These are phyloP conservation scores for Psilocybe sp. DNA, from an alignment of 768 basidiomycete species.

Conservation along the genomic window DNA sequence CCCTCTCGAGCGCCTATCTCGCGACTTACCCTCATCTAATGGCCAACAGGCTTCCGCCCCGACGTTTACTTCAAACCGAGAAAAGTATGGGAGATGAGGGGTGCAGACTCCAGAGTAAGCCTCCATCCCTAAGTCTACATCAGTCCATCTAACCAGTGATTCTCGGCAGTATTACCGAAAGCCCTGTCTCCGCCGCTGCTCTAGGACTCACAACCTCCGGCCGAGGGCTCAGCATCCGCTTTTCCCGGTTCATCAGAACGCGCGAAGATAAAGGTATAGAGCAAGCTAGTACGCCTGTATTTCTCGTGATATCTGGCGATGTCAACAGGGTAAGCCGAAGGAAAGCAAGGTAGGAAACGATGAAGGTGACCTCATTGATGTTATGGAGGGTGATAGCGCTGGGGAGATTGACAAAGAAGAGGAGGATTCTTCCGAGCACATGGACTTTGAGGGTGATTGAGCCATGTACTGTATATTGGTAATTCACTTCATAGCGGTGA, in stretches of 20 bases:
- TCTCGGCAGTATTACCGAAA: conserved; percentile 5
- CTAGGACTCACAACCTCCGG: conserved; percentile 47
- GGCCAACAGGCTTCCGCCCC: conserved; percentile 52
- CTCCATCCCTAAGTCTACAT: not conserved
- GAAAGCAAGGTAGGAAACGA: conserved; percentile 33
- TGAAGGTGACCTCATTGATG: conserved; percentile 62
- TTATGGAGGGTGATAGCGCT: conserved; percentile 29
- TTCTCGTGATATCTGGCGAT: conserved; percentile 68
- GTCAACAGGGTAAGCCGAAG: conserved; percentile 48
- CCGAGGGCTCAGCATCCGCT: conserved; percentile 80
- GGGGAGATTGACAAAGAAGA: conserved; percentile 11
- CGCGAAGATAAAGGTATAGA: conserved; percentile 74
- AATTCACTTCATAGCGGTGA: not conserved
- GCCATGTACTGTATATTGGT: too few species aligned
- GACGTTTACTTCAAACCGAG: conserved; percentile 68
- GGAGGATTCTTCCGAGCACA: not conserved
- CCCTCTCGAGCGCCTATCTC: conserved; percentile 43
- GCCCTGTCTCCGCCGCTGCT: conserved; percentile 73
- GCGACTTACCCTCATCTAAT: too few species aligned
- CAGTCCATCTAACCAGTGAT: not conserved
- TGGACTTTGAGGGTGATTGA: not conserved
- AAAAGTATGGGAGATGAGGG: conserved; percentile 89
- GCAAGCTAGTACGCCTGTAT: conserved; percentile 67
- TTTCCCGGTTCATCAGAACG: conserved; percentile 78
- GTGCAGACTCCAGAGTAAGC: conserved; percentile 69